Conservation (phyloP, 768 basidiomycete genomes). For the Tephrocybe sp. region DNA sequence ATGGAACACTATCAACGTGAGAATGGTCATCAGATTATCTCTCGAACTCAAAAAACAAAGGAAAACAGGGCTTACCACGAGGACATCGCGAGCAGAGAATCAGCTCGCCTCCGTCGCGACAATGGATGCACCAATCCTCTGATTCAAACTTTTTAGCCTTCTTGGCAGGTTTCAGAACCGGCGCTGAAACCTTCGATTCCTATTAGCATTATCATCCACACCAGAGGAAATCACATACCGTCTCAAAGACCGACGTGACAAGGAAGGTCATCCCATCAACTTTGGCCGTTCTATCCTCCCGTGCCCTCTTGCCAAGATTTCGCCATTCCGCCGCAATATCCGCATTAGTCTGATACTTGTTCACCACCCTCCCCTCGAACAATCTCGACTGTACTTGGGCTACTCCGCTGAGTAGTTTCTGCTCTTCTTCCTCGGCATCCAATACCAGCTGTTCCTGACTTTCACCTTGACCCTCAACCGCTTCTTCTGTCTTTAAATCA, state of each 20-base stretch:
- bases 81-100: constrained; percentile 49
- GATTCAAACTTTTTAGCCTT: constrained; percentile 39
- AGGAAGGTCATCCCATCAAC: constrained; percentile 29
- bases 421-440: constrained; percentile 55
- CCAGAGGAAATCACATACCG: constrained; percentile 5
- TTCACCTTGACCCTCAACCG: constrained; percentile 7
- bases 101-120: constrained; percentile 58
- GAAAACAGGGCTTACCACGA: constrained; percentile 40
- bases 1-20: constrained; percentile 47
- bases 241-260: constrained; percentile 17
- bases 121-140: constrained; percentile 59
- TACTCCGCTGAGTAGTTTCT: constrained; percentile 47
- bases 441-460: constrained; percentile 27
- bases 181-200: constrained; percentile 13
- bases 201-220: neutral
- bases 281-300: constrained; percentile 36
- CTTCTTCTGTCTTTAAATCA: constrained; percentile 26
- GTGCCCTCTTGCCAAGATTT: constrained; percentile 42
- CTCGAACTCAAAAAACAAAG: neutral
- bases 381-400: constrained; percentile 56
- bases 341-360: constrained; percentile 31
- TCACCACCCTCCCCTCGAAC: constrained; percentile 51
- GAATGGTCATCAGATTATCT: neutral
- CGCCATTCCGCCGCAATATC: constrained; percentile 47
- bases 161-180: constrained; percentile 22